phyloP scores from a whole-genome alignment of 164 flowering plant species.

The Warburgia ugandensis region DNA sequence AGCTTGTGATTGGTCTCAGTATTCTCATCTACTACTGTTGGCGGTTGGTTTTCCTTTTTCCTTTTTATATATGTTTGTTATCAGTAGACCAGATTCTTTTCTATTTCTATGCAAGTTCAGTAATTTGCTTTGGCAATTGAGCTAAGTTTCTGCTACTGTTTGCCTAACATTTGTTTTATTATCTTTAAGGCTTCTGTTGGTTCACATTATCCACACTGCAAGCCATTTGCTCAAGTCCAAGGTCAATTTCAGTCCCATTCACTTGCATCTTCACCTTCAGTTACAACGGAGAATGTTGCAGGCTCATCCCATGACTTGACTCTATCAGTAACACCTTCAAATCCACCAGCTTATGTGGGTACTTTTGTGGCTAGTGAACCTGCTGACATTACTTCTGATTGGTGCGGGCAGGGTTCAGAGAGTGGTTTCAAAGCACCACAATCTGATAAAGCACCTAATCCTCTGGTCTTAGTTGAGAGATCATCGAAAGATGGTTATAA shows the following conservation, averaged over 20 bases:
- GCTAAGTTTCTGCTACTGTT: no score
- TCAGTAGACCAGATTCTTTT: no score
- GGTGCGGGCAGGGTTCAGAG: constrained; percentile 8
- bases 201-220: constrained; percentile 26
- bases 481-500: constrained; percentile 59
- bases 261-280: constrained; percentile 26
- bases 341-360: constrained; percentile 16
- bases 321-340: constrained; percentile 19
- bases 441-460: constrained; percentile 27
- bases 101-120: neutral
- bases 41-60: no score
- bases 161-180: neutral
- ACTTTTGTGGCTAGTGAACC: constrained; percentile 17
- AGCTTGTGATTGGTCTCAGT: no score
- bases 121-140: neutral
- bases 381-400: constrained; percentile 24
- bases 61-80: no score
- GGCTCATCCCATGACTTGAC: constrained; percentile 42
- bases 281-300: constrained; percentile 26
- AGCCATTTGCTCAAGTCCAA: constrained; percentile 32
- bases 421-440: constrained; percentile 14
- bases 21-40: no score
- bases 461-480: constrained; percentile 31
- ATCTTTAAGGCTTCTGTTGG: constrained; percentile 33
- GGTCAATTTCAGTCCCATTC: constrained; percentile 31